Evolutionary conservation across 495 filamentous ascomycete genomes (phyloP), one percentile per base, ranked within the genome.

Genomic region (Neurospora sp.): DNA sequence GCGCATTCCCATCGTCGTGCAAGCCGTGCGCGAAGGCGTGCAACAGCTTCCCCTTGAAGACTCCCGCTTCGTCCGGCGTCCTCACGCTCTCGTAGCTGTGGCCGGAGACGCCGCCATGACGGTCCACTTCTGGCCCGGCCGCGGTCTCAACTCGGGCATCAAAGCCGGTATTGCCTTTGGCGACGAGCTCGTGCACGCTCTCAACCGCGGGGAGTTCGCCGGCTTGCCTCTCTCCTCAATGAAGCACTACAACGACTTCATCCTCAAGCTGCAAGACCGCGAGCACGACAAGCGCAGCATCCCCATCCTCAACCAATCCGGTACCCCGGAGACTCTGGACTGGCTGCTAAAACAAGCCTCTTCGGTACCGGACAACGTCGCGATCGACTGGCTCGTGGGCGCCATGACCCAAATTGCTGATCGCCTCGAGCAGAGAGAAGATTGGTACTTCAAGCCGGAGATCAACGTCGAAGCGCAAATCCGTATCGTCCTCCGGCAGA

Each of bases 211-310:
- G 19, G 73, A 71, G 5, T 81, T 81, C 28, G 78, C 78, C 5
- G 80, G 80, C 7, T 72, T 81, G 24, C 40, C 75, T 31, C 71
- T 81, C 34, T 71, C 54, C 42, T 77, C 80, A 10, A 76, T 81
- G 80, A 76, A 81, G 70, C 75, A 79, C 70, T 81, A 81, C 74
- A 81, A 81, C 71, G 80, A 81, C 69, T 81, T 81, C 71, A 79
- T 81, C 74, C 74, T 81, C 69, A 81, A 79, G 72, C 76, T 81
- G 2, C 80, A 81, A 69, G 76, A 76, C 42, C 77, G 80, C 43
- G 80, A 81, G 72, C 80, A 81, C 73, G 80, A 81, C 74, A 81
- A 81, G 76, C 79, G 80, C 40, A 80, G 78, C 39, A 81, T 81
- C n/a, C 80, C 80, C n/a, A 81, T 81, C 0, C 73, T 81, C 34